Base-by-base conservation (phyloP, 345 rosid genomes). In the Sonneratia alba region DNA sequence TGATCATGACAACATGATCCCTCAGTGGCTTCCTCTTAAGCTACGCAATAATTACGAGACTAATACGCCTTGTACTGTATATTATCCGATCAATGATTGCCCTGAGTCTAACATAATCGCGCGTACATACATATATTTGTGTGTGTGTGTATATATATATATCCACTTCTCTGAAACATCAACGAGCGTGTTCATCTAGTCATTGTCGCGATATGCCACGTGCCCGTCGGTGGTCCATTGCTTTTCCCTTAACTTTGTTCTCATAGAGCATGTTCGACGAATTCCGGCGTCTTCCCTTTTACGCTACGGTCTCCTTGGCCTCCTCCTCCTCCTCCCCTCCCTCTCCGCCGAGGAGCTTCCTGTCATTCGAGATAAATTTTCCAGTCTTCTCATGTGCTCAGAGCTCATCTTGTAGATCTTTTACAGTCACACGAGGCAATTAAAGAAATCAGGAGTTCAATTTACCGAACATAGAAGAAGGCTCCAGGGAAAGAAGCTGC, bases 251-350 rank as follows among this genome's bases (percentile, higher is more conserved):
- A 61, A 21, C 62, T 70, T 70, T 56, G 48, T 70, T 70, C 45
- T 38, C 24, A 37, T 43, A 56, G 73, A 56, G 66, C 66, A 15
- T 13, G 38, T 38, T 15, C 66, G 6, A 36, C 0, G 14, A 63
- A 37, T 37, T 56, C 63, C 53, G 8, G 66, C 73, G 56, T 70
- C 73, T 70, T 57, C 36, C 66, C 49, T 70, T 70, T 42, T 45
- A 16, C 66, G 19, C 16, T 6, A 22, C 53, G 18, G 53, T 48
- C 53, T 48, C 18, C 53, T 48, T 4, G 18, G 36, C 14, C 64
- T 22, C 64, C 64, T 59, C 64, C n/a, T 32, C 24, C 65, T 13
- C 36, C 11, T 6, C 36, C 11, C 61, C 7, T 21, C 61, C 45
- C 45, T 42, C 32, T 57, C 63, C n/a, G 13, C 63, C 11, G 66